Evolutionary conservation across 2,329 filamentous ascomycete genomes (phyloP), one percentile per base, ranked within the genome.

Genomic region (Penicillium corylophilum): DNA sequence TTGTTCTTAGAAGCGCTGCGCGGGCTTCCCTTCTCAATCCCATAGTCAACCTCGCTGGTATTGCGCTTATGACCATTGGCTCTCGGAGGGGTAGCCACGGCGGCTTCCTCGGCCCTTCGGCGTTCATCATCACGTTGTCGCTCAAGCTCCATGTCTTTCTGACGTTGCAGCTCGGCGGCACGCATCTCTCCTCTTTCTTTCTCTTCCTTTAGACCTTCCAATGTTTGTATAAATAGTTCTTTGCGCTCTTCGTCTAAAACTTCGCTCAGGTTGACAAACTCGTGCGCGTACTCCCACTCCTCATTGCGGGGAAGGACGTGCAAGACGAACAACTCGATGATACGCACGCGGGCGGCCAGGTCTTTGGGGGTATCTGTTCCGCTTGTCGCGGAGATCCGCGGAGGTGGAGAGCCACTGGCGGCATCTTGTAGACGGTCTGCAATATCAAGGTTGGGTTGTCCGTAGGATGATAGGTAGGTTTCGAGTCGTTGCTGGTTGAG

Each of bases 201-300:
- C 66, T 96, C 92, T 59, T 96, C 91, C 62, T 88, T 87, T 26
- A 97, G 77, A 47, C 84, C 87, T 67, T 95, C 85, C 15, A 97
- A 78, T 4, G 92, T 93, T 62, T 93, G 87, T 15, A 95, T 75
- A 69, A 97, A 96, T 0, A 89, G 86, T 63, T 97, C 90, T 56
- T 90, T 85, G 40, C 90, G 84, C 74, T 97, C 94, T 46, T 96
- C 93, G 69, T 97, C 93, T 1, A 99, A 80, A 23, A 96, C 84
- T 42, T 93, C 86, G 69, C 86, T 94, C 65, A 90, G 84, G 64
- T 81, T 84, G 65, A 97, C 95, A 70, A 97, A 97, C 62, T 95
- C 89, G 53, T 85, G 83, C 4, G 94, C 90, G 64, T 96, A 96
- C 52, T 96, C 90, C 94, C 94, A 99, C 74, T 97, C 91, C 50